Conservation (phyloP, 352 stramenopile species). For the Bremia lactucae region DNA sequence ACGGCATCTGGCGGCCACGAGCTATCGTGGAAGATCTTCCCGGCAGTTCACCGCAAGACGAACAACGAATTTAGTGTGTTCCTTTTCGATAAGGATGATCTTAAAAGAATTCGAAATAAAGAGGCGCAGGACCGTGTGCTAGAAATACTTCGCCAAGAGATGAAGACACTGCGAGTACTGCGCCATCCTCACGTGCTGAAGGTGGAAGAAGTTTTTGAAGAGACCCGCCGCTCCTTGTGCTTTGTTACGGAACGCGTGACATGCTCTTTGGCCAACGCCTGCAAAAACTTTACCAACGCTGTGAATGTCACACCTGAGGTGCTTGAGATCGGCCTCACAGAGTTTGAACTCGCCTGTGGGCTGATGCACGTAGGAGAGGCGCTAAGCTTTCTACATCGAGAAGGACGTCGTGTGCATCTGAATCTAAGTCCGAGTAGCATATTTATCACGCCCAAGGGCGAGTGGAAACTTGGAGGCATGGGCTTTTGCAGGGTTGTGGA, state of each 20-base stretch:
- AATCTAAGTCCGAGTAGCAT: conserved; percentile 80
- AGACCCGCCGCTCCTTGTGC: conserved; percentile 71
- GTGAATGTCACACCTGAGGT: conserved; percentile 80
- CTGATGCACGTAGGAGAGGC: conserved; percentile 85
- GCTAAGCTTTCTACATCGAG: conserved; percentile 86
- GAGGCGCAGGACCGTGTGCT: conserved; percentile 79
- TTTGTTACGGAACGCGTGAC: conserved; percentile 87
- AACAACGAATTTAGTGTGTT: conserved; percentile 75
- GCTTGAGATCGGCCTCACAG: conserved; percentile 76
- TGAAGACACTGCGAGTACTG: conserved; percentile 79
- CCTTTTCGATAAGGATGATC: conserved; percentile 81
- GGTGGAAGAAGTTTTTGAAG: conserved; percentile 85
- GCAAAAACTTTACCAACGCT: conserved; percentile 84
- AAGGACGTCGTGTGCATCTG: conserved; percentile 79
- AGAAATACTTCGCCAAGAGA: conserved; percentile 81
- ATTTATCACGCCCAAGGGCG: conserved; percentile 86
- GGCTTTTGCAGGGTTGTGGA: conserved; percentile 82
- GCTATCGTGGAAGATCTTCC: conserved; percentile 78
- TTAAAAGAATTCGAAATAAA: conserved; percentile 77
- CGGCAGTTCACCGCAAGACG: conserved; percentile 69
- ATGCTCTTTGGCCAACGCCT: conserved; percentile 85
- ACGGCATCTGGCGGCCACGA: conserved; percentile 78
- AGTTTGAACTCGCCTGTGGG: conserved; percentile 82
- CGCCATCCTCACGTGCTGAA: conserved; percentile 85
- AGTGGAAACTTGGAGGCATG: conserved; percentile 88